phyloP scores from a whole-genome alignment of 176 grass and related monocot species.

The Oryza officinalis region DNA sequence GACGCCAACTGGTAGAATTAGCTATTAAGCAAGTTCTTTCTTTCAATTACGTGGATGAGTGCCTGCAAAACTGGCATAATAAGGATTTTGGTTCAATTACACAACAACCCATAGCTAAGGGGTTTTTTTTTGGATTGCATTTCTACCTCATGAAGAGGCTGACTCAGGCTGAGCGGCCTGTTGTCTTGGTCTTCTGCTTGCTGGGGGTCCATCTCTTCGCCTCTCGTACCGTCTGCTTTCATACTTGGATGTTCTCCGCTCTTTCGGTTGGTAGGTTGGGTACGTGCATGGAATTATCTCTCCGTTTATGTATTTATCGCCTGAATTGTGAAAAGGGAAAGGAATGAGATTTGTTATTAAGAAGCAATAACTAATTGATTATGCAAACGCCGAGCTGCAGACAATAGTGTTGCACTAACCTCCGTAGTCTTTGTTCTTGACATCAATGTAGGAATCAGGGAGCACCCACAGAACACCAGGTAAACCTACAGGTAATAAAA shows the following conservation, averaged over 20 bases:
- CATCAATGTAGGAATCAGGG: constrained; percentile 95
- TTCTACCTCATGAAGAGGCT: constrained; percentile 60
- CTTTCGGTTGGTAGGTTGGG: constrained; percentile 96
- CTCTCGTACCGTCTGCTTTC: constrained; percentile 90
- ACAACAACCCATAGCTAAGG: background rate
- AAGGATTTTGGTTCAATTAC: background rate
- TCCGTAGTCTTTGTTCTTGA: constrained; percentile 95
- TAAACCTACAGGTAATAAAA: constrained; percentile 42
- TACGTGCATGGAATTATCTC: constrained; percentile 98
- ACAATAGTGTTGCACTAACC: constrained; percentile 44
- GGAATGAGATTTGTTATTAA: background rate
- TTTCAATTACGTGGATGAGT: background rate
- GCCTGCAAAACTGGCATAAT: constrained; percentile 11
- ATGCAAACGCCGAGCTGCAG: background rate
- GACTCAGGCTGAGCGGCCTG: constrained; percentile 48
- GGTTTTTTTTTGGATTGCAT: background rate
- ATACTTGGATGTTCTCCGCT: constrained; percentile 73
- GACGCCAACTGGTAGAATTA: constrained; percentile 7
- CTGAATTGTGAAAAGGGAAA: constrained; percentile 32
- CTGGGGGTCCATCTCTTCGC: constrained; percentile 69
- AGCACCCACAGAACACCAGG: constrained; percentile 91
- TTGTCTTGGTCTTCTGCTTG: constrained; percentile 58
- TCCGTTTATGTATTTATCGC: constrained; percentile 97
- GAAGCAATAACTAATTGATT: background rate
- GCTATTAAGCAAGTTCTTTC: background rate